These are phyloP conservation scores for Papilionanthe hybrid DNA, from an alignment of 116 monocot species.

Conservation along the genomic window DNA sequence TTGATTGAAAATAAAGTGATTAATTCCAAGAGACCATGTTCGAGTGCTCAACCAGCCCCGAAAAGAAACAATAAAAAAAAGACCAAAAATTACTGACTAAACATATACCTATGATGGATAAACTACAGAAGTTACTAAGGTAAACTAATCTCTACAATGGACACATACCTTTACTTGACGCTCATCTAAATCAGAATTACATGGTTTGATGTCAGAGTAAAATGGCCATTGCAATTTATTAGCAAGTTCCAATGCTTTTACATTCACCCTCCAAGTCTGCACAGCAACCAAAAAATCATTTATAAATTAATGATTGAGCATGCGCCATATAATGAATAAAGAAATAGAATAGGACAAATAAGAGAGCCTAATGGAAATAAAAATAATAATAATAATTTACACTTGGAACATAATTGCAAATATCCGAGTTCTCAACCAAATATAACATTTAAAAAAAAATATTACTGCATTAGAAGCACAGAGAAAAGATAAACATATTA, in stretches of 20 bases:
- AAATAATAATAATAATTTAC: not conserved
- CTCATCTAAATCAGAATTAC: slow-evolving; percentile 25
- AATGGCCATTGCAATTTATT: slow-evolving; percentile 61
- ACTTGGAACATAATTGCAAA: not conserved
- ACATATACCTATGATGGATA: too few species aligned
- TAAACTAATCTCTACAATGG: not conserved
- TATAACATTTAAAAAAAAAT: not conserved
- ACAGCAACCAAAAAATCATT: slow-evolving; percentile 1
- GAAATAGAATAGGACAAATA: not conserved
- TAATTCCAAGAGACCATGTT: too few species aligned
- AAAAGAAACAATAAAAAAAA: too few species aligned
- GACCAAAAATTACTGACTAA: too few species aligned
- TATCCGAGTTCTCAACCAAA: not conserved
- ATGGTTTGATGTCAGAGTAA: slow-evolving; percentile 28
- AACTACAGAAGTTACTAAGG: not conserved
- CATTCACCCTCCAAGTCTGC: slow-evolving; percentile 68
- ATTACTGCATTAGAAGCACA: not conserved
- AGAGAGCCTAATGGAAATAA: not conserved
- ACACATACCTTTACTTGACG: slow-evolving; percentile 29
- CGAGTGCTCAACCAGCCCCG: too few species aligned
- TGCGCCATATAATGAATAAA: not conserved
- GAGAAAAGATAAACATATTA: not conserved
- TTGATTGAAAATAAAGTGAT: too few species aligned
- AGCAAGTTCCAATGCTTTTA: slow-evolving; percentile 62
- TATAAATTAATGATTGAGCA: not conserved